Percentiles rank a stretch among this genome's conserved stretches.
These are phyloP conservation scores for Raddia guianensis DNA, from an alignment of 176 grass and related monocot genomes.

Conservation along the genomic window DNA sequence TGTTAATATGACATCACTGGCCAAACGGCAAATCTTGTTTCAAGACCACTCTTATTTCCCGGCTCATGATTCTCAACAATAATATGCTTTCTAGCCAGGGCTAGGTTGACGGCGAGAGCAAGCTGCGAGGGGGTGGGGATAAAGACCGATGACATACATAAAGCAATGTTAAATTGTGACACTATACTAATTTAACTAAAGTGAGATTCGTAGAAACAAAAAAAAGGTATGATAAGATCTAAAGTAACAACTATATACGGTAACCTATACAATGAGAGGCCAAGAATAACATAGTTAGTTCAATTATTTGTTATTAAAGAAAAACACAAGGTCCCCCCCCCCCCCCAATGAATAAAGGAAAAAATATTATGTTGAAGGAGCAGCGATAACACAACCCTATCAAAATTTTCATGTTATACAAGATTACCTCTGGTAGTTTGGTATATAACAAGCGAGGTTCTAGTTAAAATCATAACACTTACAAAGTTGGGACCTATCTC, in stretches of 20 bases:
- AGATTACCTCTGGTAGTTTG: too few relatives aligned
- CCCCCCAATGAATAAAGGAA: not conserved
- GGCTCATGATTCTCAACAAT: conserved; percentile 30
- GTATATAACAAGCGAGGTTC: too few relatives aligned
- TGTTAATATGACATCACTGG: conserved; percentile 63
- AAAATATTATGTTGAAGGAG: conserved; percentile 12
- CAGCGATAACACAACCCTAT: not conserved
- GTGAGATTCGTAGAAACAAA: not conserved
- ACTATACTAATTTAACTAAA: not conserved
- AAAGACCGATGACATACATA: not conserved
- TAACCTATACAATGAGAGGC: not conserved
- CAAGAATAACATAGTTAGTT: not conserved
- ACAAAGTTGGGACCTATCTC: not conserved
- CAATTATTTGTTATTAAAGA: not conserved
- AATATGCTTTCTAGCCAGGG: conserved; percentile 16
- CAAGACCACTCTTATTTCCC: conserved; percentile 53
- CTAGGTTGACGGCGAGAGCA: too few relatives aligned
- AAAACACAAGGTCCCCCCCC: not conserved
- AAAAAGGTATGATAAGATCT: not conserved
- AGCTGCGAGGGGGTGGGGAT: too few relatives aligned
- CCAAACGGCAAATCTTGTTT: conserved; percentile 59
- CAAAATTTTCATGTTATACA: not conserved
- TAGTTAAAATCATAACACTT: not conserved
- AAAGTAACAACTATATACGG: not conserved
- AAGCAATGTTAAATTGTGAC: not conserved